Percentiles rank a stretch among this genome's conserved stretches.
Evolutionary conservation across 768 basidiomycete genomes (phyloP).

Genomic region (Brasilioporus rufonigricans): DNA sequence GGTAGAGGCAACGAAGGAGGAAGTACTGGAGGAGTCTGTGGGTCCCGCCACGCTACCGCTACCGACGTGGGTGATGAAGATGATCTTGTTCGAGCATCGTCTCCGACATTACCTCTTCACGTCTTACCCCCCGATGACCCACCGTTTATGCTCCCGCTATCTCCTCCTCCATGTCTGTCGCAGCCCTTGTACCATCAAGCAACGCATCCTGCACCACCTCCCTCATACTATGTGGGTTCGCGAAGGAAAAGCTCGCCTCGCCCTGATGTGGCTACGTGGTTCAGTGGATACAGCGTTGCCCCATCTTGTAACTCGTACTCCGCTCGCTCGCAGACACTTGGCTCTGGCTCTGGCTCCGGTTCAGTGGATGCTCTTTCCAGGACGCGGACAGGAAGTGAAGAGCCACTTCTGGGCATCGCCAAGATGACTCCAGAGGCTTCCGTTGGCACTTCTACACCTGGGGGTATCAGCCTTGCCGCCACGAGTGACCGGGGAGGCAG

Average conservation of each 20-base stretch:
- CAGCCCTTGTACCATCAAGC: constrained; percentile 3
- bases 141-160: constrained; percentile 18
- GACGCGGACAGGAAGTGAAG: constrained; percentile 32
- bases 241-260: constrained; percentile 28
- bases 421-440: constrained; percentile 9
- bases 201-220: constrained; percentile 22
- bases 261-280: constrained; percentile 26
- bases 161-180: constrained; percentile 23
- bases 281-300: constrained; percentile 22
- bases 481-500: constrained; percentile 10
- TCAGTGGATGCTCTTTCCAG: constrained; percentile 28
- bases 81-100: constrained; percentile 18
- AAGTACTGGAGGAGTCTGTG: constrained; percentile 29
- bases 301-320: constrained; percentile 29
- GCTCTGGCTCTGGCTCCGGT: constrained; percentile 25
- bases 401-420: constrained; percentile 23
- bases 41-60: constrained; percentile 16
- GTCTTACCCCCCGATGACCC: constrained; percentile 12
- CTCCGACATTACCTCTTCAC: constrained; percentile 24
- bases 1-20: constrained; percentile 20
- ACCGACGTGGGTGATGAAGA: constrained; percentile 12
- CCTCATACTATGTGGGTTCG: constrained; percentile 18
- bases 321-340: constrained; percentile 28
- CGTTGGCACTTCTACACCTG: background rate
- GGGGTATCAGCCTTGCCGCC: constrained; percentile 6